Evolutionary conservation across 2,329 filamentous ascomycete genomes (phyloP).

Genomic region (Monosporascus sp.): DNA sequence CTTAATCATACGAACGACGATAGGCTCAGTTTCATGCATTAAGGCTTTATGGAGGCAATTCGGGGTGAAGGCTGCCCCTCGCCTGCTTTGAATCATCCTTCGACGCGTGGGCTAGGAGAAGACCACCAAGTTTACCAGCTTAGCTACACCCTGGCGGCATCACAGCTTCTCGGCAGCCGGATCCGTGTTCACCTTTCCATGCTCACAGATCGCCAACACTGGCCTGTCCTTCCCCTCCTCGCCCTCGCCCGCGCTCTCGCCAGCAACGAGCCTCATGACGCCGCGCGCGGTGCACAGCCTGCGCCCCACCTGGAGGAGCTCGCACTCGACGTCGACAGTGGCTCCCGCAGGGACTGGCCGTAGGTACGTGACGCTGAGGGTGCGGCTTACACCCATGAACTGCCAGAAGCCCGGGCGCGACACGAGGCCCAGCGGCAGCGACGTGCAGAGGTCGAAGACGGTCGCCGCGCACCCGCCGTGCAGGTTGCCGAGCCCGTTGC

Average conservation of each 20-base stretch:
- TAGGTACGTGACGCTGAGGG: slow-evolving; percentile 62
- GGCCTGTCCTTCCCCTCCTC: slow-evolving; percentile 29
- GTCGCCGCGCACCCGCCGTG: slow-evolving; percentile 61
- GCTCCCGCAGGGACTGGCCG: slow-evolving; percentile 50
- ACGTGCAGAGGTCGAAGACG: slow-evolving; percentile 62
- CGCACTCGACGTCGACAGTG: slow-evolving; percentile 37
- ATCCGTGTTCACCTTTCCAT: slow-evolving; percentile 50
- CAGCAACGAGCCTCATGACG: slow-evolving; percentile 37
- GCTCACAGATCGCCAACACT: slow-evolving; percentile 43
- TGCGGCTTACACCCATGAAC: slow-evolving; percentile 58
- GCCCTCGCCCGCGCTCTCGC: not conserved
- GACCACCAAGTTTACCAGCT: no score
- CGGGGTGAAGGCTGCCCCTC: no score
- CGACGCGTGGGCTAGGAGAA: no score
- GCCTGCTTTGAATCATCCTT: no score
- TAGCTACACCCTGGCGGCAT: not conserved
- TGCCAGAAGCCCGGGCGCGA: slow-evolving; percentile 56
- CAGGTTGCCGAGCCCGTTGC: slow-evolving; percentile 49
- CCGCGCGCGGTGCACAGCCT: slow-evolving; percentile 38
- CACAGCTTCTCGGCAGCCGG: slow-evolving; percentile 21
- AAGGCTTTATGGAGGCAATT: no score
- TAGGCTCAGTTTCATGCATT: no score
- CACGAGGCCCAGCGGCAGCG: slow-evolving; percentile 50
- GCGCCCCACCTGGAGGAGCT: slow-evolving; percentile 41
- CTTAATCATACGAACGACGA: no score